Evolutionary conservation across 2,329 filamentous ascomycete species (phyloP).

Genomic region (Ascochyta koolunga): DNA sequence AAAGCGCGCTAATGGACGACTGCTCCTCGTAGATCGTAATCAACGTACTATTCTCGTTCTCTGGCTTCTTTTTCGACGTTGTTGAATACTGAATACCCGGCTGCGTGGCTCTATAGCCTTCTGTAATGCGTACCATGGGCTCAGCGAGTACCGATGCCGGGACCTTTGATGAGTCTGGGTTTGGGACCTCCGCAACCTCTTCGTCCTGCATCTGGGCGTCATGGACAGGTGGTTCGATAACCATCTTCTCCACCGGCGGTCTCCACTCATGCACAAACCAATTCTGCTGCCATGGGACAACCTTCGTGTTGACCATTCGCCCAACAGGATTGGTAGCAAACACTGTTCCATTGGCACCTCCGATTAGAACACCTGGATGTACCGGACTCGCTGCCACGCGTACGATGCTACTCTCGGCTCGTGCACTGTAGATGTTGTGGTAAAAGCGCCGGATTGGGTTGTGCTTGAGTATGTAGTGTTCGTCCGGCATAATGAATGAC

Average conservation of each 20-base stretch:
- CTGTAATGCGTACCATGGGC: conserved; percentile 47
- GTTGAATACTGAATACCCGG: conserved; percentile 32
- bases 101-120: conserved; percentile 49
- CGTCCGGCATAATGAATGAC: conserved; percentile 60
- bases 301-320: conserved; percentile 57
- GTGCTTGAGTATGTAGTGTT: conserved; percentile 58
- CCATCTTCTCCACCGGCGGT: conserved; percentile 21
- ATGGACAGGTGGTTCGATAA: neutral
- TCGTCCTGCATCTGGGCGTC: neutral
- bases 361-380: conserved; percentile 62
- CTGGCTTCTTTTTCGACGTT: conserved; percentile 24
- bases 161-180: conserved; percentile 1
- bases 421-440: conserved; percentile 48
- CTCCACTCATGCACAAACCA: conserved; percentile 67
- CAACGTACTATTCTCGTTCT: conserved; percentile 37
- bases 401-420: conserved; percentile 47
- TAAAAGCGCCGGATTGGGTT: conserved; percentile 61
- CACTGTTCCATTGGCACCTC: conserved; percentile 59
- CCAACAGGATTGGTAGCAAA: conserved; percentile 59
- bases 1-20: conserved; percentile 52
- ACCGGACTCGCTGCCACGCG: conserved; percentile 57
- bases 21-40: conserved; percentile 55
- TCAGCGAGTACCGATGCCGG: conserved; percentile 21
- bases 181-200: neutral
- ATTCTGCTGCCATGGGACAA: conserved; percentile 58